Conservation (phyloP, 2,329 filamentous ascomycete genomes). For the Exophiala spinifera region DNA sequence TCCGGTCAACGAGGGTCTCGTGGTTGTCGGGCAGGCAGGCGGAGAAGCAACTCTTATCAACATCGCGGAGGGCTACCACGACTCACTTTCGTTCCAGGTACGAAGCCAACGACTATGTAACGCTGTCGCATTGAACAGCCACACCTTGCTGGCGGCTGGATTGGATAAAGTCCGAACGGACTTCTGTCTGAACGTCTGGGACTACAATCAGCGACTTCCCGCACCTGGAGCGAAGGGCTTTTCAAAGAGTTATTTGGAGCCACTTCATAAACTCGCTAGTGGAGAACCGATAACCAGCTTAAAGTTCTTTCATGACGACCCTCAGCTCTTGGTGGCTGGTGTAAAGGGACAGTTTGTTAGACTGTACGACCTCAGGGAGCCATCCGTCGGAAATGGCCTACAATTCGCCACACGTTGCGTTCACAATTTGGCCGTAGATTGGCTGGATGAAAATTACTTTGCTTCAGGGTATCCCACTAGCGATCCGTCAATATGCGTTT, state of each 20-base stretch:
- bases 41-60: slow-evolving; percentile 60
- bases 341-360: slow-evolving; percentile 60
- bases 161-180: slow-evolving; percentile 63
- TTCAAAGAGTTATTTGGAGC: slow-evolving; percentile 37
- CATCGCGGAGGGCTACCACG: slow-evolving; percentile 50
- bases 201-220: slow-evolving; percentile 51
- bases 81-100: slow-evolving; percentile 53
- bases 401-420: slow-evolving; percentile 58
- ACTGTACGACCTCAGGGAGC: slow-evolving; percentile 59
- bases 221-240: slow-evolving; percentile 32
- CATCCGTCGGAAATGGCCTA: slow-evolving; percentile 35
- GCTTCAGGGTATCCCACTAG: slow-evolving; percentile 55
- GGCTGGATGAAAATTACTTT: slow-evolving; percentile 63
- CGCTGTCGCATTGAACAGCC: slow-evolving; percentile 58
- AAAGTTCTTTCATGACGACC: slow-evolving; percentile 60
- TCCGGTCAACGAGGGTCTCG: slow-evolving; percentile 54
- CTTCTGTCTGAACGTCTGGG: slow-evolving; percentile 63
- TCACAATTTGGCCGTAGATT: slow-evolving; percentile 63
- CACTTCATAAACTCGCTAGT: slow-evolving; percentile 58
- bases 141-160: slow-evolving; percentile 58
- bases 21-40: slow-evolving; percentile 60
- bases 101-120: slow-evolving; percentile 64
- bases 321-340: slow-evolving; percentile 59
- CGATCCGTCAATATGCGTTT: slow-evolving; percentile 59
- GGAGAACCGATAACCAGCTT: slow-evolving; percentile 63